Evolutionary conservation across 2,329 filamentous ascomycete species (phyloP), one percentile per base, ranked within the genome.

Genomic region (Coleophoma eucalyptorum): DNA sequence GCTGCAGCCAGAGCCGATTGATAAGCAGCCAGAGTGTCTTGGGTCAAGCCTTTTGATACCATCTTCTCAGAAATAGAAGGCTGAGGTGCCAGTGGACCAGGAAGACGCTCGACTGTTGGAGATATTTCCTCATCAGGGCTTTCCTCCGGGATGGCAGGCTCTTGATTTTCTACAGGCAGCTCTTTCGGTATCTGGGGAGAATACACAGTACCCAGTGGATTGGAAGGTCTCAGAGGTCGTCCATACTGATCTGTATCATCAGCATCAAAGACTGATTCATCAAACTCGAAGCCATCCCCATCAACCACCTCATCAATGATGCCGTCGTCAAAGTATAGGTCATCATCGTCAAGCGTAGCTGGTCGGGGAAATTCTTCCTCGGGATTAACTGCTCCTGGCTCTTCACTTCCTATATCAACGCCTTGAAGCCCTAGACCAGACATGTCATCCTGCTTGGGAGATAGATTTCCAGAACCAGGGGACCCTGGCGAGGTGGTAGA

Each of bases 1-100:
- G 91, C 93, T 43, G 88, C 86, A 2, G 90, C 90, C 4, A 97
- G 76, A 1, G 91, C 90, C 48, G 87, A 87, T 64, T 96, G 91
- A 62, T 97, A 93, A 1, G 83, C 86, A 40, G 83, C 83, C 18
- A 88, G 71, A 50, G 79, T 83, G 34, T 77, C 73, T 60, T 80
- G 75, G 20, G 77, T 79, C 35, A 79, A 62, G 35, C 72, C 66
- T 31, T 62, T 60, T 20, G 65, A 55, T n/a, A 34, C 37, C 40
- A 51, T 32, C 20, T 20, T 21, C 16, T 44, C 5, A 35, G 50
- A 20, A 49, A 45, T 26, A 15, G 62, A 65, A 34, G 62, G 54
- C 33, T 61, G 55, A 19, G 59, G 62, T 11, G 54, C 62, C 18
- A 62, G 47, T 15, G 49, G 49, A 4, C 50, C 52, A 40, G 43